These are phyloP conservation scores for Tillandsia leiboldiana DNA, from an alignment of 176 grass and related monocot species.

Conservation along the genomic window DNA sequence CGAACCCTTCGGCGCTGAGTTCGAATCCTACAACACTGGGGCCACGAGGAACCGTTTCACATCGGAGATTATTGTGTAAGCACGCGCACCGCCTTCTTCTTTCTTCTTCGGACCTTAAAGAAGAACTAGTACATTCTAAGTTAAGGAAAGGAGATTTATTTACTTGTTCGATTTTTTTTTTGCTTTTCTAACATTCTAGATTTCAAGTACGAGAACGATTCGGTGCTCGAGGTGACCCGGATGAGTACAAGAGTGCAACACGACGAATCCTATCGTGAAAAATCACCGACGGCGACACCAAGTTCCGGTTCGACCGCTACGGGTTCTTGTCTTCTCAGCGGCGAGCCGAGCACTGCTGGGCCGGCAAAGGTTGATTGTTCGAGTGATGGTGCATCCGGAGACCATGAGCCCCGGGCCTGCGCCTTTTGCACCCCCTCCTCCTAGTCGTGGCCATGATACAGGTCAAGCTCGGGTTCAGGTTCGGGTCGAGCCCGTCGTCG, in stretches of 20 bases:
- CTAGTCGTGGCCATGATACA: not conserved
- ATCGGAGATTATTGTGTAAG: conserved; percentile 63
- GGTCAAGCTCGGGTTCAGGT: not conserved
- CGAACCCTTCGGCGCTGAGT: conserved; percentile 34
- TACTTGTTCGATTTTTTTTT: not conserved
- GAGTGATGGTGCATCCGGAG: conserved; percentile 17
- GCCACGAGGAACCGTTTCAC: conserved; percentile 45
- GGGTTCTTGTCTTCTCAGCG: conserved; percentile 68
- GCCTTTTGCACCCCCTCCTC: not conserved
- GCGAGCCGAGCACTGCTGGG: conserved; percentile 43
- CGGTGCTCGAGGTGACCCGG: conserved; percentile 54
- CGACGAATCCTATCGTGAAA: conserved; percentile 20
- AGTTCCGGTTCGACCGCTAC: conserved; percentile 31
- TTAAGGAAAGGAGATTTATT: not conserved
- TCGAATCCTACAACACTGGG: conserved; percentile 79
- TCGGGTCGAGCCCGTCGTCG: not conserved
- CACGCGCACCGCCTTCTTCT: too few species aligned
- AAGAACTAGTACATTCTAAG: not conserved
- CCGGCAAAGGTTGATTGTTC: conserved; percentile 55
- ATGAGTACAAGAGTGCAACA: conserved; percentile 55
- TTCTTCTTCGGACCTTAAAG: not conserved
- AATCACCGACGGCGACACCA: conserved; percentile 45
- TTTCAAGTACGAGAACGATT: conserved; percentile 72
- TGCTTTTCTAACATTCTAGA: conserved; percentile 18
- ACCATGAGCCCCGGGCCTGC: not conserved